Evolutionary conservation across 2,329 filamentous ascomycete genomes (phyloP), one percentile per base, ranked within the genome.

Genomic region (Xylariaceae sp.): DNA sequence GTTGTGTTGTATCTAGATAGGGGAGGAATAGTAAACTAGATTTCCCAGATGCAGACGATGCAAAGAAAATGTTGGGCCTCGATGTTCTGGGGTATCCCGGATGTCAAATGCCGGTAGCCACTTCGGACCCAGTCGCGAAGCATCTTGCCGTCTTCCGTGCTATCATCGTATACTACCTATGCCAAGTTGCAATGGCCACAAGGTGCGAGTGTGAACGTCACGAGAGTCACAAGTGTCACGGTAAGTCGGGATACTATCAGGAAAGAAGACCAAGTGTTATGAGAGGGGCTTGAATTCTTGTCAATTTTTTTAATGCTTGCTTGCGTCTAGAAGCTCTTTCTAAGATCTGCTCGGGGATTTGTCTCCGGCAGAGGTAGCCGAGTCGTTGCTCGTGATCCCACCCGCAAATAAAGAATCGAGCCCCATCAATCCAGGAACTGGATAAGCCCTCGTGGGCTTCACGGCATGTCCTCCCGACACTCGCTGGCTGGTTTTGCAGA

Each of bases 341-440:
- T 9, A 51, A 47, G 52, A 60, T 56, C 59, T 56, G 60, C 56
- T 56, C 39, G 54, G 23, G 56, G 2, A 18, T 8, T 15, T 52
- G 42, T 56, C 59, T 45, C 49, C 48, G 53, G 61, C 64, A 62
- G 62, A 63, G 59, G 61, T 59, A 60, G 51, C 59, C 23, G 64
- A 68, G 60, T 53, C 56, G 35, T 48, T 67, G 63, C 49, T 65
- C 65, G 53, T 61, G 56, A 51, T 30, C 23, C 55, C 59, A 58
- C 62, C 67, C 64, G 59, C 53, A 58, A 61, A 13, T 59, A 6
- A 52, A 64, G 54, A 67, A 66, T 58, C 68, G 67, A 70, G 65
- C 64, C 68, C 68, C 68, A 70, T 70, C 68, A 70, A 70, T 70
- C 68, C 68, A 69, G 64, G 58, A 58, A 55, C 63, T 65, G 63